phyloP scores from a whole-genome alignment of 176 grass and related monocot species.

The Lolium rigidum region DNA sequence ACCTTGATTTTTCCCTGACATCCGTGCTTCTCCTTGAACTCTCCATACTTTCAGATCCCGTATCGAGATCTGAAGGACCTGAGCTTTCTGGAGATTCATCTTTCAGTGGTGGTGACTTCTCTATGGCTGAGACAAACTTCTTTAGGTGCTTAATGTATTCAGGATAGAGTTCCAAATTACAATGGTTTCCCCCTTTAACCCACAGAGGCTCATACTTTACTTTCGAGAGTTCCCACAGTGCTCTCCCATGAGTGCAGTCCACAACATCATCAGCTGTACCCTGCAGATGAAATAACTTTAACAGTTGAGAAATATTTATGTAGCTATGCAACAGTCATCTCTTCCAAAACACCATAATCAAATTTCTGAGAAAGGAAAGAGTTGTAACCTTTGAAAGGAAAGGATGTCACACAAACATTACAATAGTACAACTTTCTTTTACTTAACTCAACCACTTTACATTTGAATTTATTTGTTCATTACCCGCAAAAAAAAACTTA shows the following conservation, averaged over 20 bases:
- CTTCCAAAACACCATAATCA: neutral
- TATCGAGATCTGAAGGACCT: slow-evolving; percentile 52
- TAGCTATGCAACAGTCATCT: neutral
- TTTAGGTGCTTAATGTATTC: slow-evolving; percentile 92
- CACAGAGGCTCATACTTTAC: slow-evolving; percentile 95
- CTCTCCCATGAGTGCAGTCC: slow-evolving; percentile 90
- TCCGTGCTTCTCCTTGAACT: slow-evolving; percentile 70
- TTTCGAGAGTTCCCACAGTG: slow-evolving; percentile 86
- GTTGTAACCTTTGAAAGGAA: slow-evolving; percentile 18
- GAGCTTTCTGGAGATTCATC: slow-evolving; percentile 54
- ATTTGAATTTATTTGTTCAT: neutral
- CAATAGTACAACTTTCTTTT: neutral
- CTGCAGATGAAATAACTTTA: slow-evolving; percentile 46
- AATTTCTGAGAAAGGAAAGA: neutral
- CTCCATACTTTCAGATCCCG: slow-evolving; percentile 56
- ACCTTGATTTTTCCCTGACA: slow-evolving; percentile 69
- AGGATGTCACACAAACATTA: slow-evolving; percentile 17
- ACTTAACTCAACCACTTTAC: neutral
- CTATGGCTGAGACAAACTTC: slow-evolving; percentile 80
- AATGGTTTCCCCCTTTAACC: slow-evolving; percentile 94
- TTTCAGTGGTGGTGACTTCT: slow-evolving; percentile 59
- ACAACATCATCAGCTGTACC: slow-evolving; percentile 93
- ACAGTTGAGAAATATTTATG: neutral
- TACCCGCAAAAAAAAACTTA: neutral
- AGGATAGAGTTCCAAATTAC: slow-evolving; percentile 89